Evolutionary conservation across 352 stramenopile species (phyloP).

Genomic region (Sclerospora graminicola): DNA sequence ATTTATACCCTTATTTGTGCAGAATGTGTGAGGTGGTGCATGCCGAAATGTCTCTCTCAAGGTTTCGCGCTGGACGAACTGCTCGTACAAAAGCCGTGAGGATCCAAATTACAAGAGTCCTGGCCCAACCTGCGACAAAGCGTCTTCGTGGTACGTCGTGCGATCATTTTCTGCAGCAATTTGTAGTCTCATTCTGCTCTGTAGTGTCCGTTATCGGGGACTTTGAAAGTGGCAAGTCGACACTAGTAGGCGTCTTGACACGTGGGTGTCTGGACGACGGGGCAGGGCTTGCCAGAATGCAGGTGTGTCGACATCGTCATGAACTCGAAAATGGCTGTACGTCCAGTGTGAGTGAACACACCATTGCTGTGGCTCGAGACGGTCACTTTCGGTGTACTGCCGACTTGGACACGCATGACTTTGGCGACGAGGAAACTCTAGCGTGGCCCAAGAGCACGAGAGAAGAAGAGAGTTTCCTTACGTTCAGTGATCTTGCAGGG

Average conservation of each 20-base stretch:
- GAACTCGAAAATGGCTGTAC: slow-evolving; percentile 86
- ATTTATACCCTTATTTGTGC: neutral
- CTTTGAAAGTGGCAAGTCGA: slow-evolving; percentile 85
- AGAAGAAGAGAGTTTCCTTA: slow-evolving; percentile 33
- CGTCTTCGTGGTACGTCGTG: slow-evolving; percentile 38
- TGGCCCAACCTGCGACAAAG: slow-evolving; percentile 43
- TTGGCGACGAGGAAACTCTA: slow-evolving; percentile 21
- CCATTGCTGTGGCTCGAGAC: slow-evolving; percentile 55
- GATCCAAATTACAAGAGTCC: slow-evolving; percentile 38
- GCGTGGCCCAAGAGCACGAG: slow-evolving; percentile 8
- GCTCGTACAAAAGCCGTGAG: slow-evolving; percentile 27
- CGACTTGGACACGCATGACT: slow-evolving; percentile 34
- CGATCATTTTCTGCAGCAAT: neutral
- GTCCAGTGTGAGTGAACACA: slow-evolving; percentile 84
- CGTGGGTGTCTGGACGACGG: slow-evolving; percentile 78
- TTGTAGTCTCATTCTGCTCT: neutral
- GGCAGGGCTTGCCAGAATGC: slow-evolving; percentile 76
- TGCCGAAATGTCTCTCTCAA: slow-evolving; percentile 55
- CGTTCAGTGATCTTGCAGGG: slow-evolving; percentile 67
- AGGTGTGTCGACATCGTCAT: slow-evolving; percentile 84
- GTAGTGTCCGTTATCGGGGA: slow-evolving; percentile 79
- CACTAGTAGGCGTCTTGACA: slow-evolving; percentile 83
- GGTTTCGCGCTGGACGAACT: slow-evolving; percentile 36
- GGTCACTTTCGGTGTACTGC: slow-evolving; percentile 45
- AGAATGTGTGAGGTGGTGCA: slow-evolving; percentile 72